Base-by-base conservation (phyloP, 139 green algal genomes). In the Chlamydomonas sphaeroides region DNA sequence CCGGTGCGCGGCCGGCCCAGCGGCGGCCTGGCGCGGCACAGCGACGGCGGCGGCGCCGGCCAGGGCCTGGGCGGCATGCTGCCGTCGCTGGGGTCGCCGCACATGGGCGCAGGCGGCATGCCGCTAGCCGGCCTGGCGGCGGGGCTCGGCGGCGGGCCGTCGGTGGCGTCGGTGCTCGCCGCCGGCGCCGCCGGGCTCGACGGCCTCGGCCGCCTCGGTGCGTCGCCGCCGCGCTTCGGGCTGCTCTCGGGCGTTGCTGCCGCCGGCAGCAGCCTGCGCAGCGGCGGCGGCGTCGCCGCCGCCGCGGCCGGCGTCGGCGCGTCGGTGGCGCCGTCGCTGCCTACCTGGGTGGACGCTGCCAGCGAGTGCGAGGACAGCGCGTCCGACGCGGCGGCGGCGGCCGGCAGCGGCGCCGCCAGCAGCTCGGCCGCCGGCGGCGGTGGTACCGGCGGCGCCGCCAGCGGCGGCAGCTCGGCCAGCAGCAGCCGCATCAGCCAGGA, bases 361-460 rank as follows among this genome's bases (percentile, higher is more conserved):
- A 74, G 62, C 33, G 76, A 83, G 36, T 72, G 76, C 63, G 76
- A 83, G 76, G 63, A 73, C 42, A 73, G 63, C 48, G 63, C 63
- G 14, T 72, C 62, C 32, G 76, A 72, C 76, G 45, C 45, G 6
- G 63, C 62, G n/a, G 39, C 26, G 10, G 63, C 45, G 26, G 51
- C 32, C 33, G 56, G 76, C 63, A 65, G 36, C 63, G 63, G 62
- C 76, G 62, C 62, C 45, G 63, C 45, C 62, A 73, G 76, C 61
- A 73, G 76, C 76, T 49, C 39, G 25, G 76, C 62, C 15, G 39
- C 39, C 25, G 38, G 25, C 66, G 39, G 25, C 26, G 28, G 20
- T 18, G 39, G 38, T 26, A 28, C 21, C 35, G 36, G 65, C 35
- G 3, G 35, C 14, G 35, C n/a, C 59, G 32, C 42, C 45, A 49